Conservation (phyloP, 305 asterid genomes). For the Andrographis paniculata region DNA sequence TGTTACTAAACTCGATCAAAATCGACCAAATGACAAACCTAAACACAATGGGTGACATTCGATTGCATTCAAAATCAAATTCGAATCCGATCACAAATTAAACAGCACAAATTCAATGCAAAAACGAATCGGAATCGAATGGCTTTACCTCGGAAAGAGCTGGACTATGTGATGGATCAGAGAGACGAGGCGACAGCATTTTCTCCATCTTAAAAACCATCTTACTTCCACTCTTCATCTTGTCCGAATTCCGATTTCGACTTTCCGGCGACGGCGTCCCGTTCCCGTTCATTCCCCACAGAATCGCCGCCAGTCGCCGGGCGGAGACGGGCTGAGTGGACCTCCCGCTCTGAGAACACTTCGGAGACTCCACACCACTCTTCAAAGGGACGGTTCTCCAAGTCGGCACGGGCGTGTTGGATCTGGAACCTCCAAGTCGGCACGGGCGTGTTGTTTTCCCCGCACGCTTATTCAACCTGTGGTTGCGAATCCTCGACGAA, state of each 20-base stretch:
- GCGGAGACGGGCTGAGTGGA: constrained; percentile 77
- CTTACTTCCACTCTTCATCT: constrained; percentile 28
- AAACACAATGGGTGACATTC: too few species aligned
- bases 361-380: constrained; percentile 51
- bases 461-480: constrained; percentile 46
- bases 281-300: constrained; percentile 88
- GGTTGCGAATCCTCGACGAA: constrained; percentile 51
- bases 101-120: neutral
- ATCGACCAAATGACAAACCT: too few species aligned
- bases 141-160: constrained; percentile 52
- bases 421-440: constrained; percentile 56
- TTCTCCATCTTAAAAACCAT: constrained; percentile 45
- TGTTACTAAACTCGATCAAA: too few species aligned
- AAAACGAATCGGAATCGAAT: constrained; percentile 11
- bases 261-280: constrained; percentile 46
- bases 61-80: too few species aligned
- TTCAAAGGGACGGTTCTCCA: constrained; percentile 64
- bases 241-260: constrained; percentile 31
- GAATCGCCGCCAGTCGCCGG: constrained; percentile 74
- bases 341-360: constrained; percentile 47
- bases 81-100: neutral
- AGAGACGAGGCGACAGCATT: constrained; percentile 52
- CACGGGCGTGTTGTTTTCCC: constrained; percentile 66
- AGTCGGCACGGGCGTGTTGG: constrained; percentile 76
- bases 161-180: constrained; percentile 92